These are phyloP conservation scores for Ophiostoma tasmaniense DNA, from an alignment of 2,329 filamentous ascomycete species.

Conservation along the genomic window DNA sequence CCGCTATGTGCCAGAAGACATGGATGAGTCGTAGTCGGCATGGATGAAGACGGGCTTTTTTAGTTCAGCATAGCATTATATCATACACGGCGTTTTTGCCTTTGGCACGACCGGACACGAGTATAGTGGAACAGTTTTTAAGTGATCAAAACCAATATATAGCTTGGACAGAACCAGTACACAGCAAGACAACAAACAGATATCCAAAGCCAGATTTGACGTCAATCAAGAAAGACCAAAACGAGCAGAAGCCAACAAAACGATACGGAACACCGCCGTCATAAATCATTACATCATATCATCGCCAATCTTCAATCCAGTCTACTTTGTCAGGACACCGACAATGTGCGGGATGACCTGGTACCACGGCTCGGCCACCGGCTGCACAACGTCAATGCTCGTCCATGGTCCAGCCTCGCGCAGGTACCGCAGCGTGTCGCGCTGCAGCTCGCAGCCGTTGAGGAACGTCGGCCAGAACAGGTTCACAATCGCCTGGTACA, in stretches of 20 bases:
- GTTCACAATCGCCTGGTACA: constrained; percentile 46
- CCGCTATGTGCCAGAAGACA: constrained; percentile 14
- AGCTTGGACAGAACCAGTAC: too few species aligned
- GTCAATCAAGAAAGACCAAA: too few species aligned
- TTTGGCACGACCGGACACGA: background rate
- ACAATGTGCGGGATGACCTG: constrained; percentile 40
- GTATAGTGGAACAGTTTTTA: background rate
- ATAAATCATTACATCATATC: background rate
- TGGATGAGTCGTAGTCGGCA: constrained; percentile 4
- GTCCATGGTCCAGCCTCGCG: constrained; percentile 43
- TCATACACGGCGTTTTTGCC: background rate
- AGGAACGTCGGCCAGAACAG: constrained; percentile 44
- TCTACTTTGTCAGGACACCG: constrained; percentile 44
- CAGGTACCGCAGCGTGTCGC: constrained; percentile 40
- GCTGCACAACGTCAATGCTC: constrained; percentile 38
- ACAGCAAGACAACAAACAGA: too few species aligned
- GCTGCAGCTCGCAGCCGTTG: constrained; percentile 44
- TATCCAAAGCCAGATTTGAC: too few species aligned
- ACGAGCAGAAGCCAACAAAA: too few species aligned
- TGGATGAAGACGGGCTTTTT: background rate
- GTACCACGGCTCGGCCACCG: constrained; percentile 35
- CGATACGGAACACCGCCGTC: background rate
- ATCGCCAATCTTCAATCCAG: background rate
- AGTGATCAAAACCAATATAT: background rate
- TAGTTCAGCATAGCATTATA: background rate